Base-by-base conservation (phyloP, 306 rosid species). In the Lathyrus aphaca region DNA sequence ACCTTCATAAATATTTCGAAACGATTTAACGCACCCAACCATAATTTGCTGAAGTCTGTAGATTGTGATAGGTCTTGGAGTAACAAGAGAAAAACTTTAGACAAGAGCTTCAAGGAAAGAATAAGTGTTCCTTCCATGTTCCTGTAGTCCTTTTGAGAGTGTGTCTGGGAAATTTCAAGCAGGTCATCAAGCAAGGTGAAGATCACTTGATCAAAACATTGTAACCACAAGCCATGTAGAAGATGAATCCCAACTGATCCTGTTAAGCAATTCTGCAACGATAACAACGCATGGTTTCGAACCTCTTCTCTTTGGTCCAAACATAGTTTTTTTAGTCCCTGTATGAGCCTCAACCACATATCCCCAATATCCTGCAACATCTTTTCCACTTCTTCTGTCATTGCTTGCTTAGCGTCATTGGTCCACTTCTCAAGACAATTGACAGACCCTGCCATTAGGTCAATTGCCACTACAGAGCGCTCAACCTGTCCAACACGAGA, bases 231-330 rank as follows among this genome's bases (percentile, higher is more conserved):
- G 73, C 43, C 77, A 73, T 77, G 82, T 8, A 88, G 81, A 71
- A 88, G 86, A 75, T 71, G 66, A 51, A 91, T 77, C 68, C 82
- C 96, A 68, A 76, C 89, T 40, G 88, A 89, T 21, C 91, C 92
- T 13, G 76, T 80, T 82, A 91, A 76, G 88, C 92, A 91, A 82
- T 84, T 91, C 68, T 89, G 97, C 83, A 94, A 71, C 13, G 87
- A 87, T 48, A 81, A 53, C 62, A 94, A 57, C 4, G 99, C 96
- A 68, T 89, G 92, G 74, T 87, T 89, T 74, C 99, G 80, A 21
- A 94, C 92, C 72, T 91, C 97, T 77, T 89, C 97, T 81, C 99
- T 94, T 73, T 91, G 97, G 79, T 94, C 99, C 86, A 87, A 78
- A 75, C 99, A 89, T 57, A 89, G 82, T 74, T 83, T 87, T 70